Conservation (phyloP, 257 asterid species). For the Vinca minor region DNA sequence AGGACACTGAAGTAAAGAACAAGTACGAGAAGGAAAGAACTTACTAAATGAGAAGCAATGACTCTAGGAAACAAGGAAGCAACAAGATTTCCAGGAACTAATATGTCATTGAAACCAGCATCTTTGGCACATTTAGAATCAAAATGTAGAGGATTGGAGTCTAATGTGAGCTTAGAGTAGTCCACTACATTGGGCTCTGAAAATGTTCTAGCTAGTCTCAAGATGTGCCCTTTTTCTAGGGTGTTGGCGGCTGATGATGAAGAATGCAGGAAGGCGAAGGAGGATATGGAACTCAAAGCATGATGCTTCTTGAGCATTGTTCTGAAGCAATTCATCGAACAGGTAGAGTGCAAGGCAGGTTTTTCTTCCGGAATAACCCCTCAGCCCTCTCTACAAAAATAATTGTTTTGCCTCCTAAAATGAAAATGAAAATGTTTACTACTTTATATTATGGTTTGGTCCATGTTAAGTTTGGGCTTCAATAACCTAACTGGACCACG, state of each 20-base stretch:
- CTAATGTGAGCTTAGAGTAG: constrained; percentile 59
- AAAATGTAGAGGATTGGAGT: constrained; percentile 68
- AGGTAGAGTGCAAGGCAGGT: background rate
- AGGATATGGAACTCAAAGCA: background rate
- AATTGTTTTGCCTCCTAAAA: too few species aligned
- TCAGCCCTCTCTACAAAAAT: too few species aligned
- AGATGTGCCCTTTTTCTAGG: constrained; percentile 39
- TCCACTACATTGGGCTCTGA: constrained; percentile 38
- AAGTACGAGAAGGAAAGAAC: constrained; percentile 7
- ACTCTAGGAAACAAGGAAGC: constrained; percentile 77
- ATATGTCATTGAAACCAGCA: constrained; percentile 49
- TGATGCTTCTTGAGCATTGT: background rate
- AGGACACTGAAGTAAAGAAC: background rate
- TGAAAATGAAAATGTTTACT: too few species aligned
- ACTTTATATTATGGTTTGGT: too few species aligned
- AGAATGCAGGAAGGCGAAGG: constrained; percentile 4
- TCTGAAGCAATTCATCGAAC: constrained; percentile 20
- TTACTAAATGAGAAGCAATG: constrained; percentile 67
- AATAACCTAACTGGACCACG: too few species aligned
- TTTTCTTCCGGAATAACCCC: too few species aligned
- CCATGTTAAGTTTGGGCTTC: too few species aligned
- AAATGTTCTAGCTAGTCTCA: constrained; percentile 52
- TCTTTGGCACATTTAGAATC: constrained; percentile 42
- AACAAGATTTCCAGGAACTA: constrained; percentile 74
- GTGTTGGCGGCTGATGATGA: constrained; percentile 23